Percentiles rank a stretch among this genome's conserved stretches.
Conservation (phyloP, 2,329 filamentous ascomycete genomes). For the Orbilia javanica region DNA sequence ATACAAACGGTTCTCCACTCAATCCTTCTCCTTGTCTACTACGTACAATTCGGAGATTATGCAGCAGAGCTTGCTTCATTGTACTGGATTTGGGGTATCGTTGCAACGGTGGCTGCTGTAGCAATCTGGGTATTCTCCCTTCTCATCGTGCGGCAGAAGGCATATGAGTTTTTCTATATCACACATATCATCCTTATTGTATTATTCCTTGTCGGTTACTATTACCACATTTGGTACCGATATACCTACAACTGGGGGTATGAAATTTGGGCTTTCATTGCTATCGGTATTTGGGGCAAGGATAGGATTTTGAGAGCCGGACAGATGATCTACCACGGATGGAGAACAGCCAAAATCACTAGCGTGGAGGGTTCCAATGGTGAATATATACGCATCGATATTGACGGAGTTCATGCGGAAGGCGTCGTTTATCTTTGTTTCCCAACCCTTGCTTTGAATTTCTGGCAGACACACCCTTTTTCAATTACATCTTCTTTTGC, state of each 20-base stretch:
- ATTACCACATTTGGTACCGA: slow-evolving; percentile 65
- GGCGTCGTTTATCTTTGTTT: slow-evolving; percentile 65
- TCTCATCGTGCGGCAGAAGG: slow-evolving; percentile 61
- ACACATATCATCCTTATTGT: slow-evolving; percentile 63
- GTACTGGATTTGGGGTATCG: slow-evolving; percentile 65
- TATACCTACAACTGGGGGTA: slow-evolving; percentile 65
- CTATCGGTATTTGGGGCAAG: slow-evolving; percentile 63
- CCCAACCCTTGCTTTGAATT: slow-evolving; percentile 64
- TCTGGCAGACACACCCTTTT: slow-evolving; percentile 66
- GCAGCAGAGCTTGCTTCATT: slow-evolving; percentile 58
- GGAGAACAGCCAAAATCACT: slow-evolving; percentile 60
- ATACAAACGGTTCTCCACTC: slow-evolving; percentile 64
- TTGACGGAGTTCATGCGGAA: slow-evolving; percentile 21
- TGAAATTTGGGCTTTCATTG: slow-evolving; percentile 65
- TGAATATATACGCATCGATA: slow-evolving; percentile 63
- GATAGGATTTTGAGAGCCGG: slow-evolving; percentile 63
- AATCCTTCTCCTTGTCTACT: slow-evolving; percentile 63
- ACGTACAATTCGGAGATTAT: slow-evolving; percentile 61
- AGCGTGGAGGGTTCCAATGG: slow-evolving; percentile 61
- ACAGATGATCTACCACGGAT: slow-evolving; percentile 60
- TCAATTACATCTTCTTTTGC: slow-evolving; percentile 62
- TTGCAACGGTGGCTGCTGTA: slow-evolving; percentile 62
- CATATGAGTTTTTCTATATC: slow-evolving; percentile 64
- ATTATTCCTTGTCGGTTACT: slow-evolving; percentile 64
- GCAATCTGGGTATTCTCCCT: slow-evolving; percentile 62